Base-by-base conservation (phyloP, 2,329 filamentous ascomycete genomes). In the Cercospora sojina region DNA sequence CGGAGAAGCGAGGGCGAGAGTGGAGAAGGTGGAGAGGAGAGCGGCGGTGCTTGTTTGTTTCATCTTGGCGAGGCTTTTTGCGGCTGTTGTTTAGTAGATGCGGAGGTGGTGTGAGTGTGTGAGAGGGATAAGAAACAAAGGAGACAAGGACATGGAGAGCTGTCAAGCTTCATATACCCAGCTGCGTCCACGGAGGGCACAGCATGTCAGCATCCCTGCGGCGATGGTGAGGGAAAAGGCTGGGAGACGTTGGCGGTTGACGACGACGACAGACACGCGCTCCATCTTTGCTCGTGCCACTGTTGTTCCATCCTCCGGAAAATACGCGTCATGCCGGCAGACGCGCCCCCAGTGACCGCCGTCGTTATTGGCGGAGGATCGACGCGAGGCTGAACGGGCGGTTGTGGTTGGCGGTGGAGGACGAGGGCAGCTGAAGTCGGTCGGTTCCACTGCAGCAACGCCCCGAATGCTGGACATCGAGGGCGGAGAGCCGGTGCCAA, bases 321-420 rank as follows among this genome's bases (percentile, higher is more conserved):
- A 71, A 69, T 68, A 71, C 69, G 69, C 69, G 69, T 71, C 69
- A 71, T 71, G 69, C 67, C 65, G 67, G 66, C 35, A 62, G 64
- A 35, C 43, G 47, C 59, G 47, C 32, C 18, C 31, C 38, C 43
- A 29, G 20, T 27, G 58, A 12, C 25, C n/a, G 35, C 38, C 58
- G 18, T 25, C 16, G 23, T 31, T 29, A 55, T 55, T 55, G n/a
- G 29, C 16, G 43, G 43, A 62, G 47, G 49, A 61, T 61, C 47
- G 49, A 41, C 49, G 47, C 25, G 43, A 51, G 35, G 35, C 35
- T 31, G 31, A 10, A 20, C 13, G n/a, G 32, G 20, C 53, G 59
- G 35, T 59, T 25, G 20, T 61, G 59, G 35, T 59, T 25, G 57
- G 32, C 13, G 57, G 57, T 43, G 32, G 58, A 47, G 20, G 35